These are phyloP conservation scores for Oehlia diaphana DNA, from an alignment of 192 early-diverging fungal genomes.

Conservation along the genomic window DNA sequence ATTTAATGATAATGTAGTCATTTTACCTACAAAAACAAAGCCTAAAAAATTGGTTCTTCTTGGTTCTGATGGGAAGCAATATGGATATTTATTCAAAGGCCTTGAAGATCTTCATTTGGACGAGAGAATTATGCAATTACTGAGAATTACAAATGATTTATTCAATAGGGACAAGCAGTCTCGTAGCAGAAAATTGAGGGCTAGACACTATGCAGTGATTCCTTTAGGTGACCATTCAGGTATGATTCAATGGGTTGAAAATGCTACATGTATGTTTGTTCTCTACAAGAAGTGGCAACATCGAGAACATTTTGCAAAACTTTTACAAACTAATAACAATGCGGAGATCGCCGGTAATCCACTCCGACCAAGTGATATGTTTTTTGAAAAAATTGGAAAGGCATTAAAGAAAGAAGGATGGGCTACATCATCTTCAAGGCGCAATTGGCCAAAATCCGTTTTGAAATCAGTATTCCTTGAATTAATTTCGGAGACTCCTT, in stretches of 20 bases:
- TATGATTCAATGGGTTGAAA: constrained; percentile 94
- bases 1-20: constrained; percentile 51
- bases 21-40: constrained; percentile 87
- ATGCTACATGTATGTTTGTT: constrained; percentile 75
- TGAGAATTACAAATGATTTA: constrained; percentile 62
- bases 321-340: constrained; percentile 46
- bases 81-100: constrained; percentile 89
- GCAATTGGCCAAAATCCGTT: constrained; percentile 68
- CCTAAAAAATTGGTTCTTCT: constrained; percentile 81
- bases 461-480: constrained; percentile 61
- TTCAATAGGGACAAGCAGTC: constrained; percentile 55
- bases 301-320: constrained; percentile 58
- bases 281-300: constrained; percentile 79
- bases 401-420: constrained; percentile 59
- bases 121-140: constrained; percentile 85
- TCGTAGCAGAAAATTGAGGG: constrained; percentile 36
- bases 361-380: constrained; percentile 65
- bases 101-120: constrained; percentile 91
- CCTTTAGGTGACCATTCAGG: constrained; percentile 88
- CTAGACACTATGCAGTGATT: constrained; percentile 67
- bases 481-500: constrained; percentile 63
- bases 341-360: constrained; percentile 15
- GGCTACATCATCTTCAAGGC: constrained; percentile 51
- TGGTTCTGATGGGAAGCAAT: constrained; percentile 53
- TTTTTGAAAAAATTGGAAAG: constrained; percentile 70